A percentile compares a stretch with the other conserved stretches of the same genome.
Conservation (phyloP, 2,329 filamentous ascomycete genomes). For the Trichoderma gracile region DNA sequence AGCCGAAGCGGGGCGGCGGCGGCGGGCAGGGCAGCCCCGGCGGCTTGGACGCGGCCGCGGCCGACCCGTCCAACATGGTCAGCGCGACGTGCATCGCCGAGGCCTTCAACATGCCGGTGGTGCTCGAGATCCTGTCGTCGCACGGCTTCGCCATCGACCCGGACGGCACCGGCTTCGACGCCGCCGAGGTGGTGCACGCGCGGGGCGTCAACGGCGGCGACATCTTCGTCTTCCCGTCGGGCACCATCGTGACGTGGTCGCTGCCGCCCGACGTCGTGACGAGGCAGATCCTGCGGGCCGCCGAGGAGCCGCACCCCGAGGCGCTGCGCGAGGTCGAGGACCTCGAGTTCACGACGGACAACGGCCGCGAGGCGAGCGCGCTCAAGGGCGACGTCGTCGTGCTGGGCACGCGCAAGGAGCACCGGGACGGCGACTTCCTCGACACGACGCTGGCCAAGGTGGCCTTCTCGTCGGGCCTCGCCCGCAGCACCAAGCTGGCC, state of each 20-base stretch:
- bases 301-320: slow-evolving; percentile 69
- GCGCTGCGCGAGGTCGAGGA: slow-evolving; percentile 80
- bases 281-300: slow-evolving; percentile 71
- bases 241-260: slow-evolving; percentile 90
- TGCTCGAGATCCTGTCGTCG: slow-evolving; percentile 56
- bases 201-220: slow-evolving; percentile 69
- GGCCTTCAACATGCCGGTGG: slow-evolving; percentile 63
- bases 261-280: slow-evolving; percentile 76
- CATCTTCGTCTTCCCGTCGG: slow-evolving; percentile 93
- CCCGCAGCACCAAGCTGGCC: slow-evolving; percentile 88
- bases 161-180: slow-evolving; percentile 61
- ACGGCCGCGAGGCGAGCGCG: slow-evolving; percentile 68
- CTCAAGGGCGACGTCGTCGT: slow-evolving; percentile 88
- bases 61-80: slow-evolving; percentile 49
- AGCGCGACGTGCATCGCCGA: slow-evolving; percentile 64
- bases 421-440: slow-evolving; percentile 46
- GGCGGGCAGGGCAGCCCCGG: slow-evolving; percentile 37
- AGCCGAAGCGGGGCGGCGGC: slow-evolving; percentile 41
- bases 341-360: slow-evolving; percentile 81
- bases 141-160: slow-evolving; percentile 65
- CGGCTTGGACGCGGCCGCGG: slow-evolving; percentile 32
- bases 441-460: slow-evolving; percentile 83
- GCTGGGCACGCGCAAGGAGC: slow-evolving; percentile 70
- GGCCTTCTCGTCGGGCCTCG: slow-evolving; percentile 91
- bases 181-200: slow-evolving; percentile 63